Evolutionary conservation across 108 stramenopile genomes (phyloP), one percentile per base, ranked within the genome.

Genomic region (Cylindrotheca fusiformis): DNA sequence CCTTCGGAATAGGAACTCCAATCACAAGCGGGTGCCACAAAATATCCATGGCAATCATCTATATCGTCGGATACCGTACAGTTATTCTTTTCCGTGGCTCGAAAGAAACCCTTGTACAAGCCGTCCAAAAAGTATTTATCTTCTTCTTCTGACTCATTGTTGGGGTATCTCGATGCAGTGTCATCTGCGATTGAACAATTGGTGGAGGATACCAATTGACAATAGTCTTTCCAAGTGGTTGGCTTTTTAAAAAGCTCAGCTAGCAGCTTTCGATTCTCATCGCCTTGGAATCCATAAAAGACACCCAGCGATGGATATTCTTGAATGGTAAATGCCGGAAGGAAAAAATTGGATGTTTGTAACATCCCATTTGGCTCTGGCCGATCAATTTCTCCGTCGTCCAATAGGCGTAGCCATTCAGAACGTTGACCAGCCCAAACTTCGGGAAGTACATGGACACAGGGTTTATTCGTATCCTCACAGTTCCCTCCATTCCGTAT

Each of bases 221-320:
- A 81, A 55, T 73, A 81, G 18, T 77, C 72, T 45, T 33, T 21
- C 73, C 76, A 81, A 1, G 58, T 81, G 24, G 58, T 65, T 1
- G 80, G 80, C 4, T 72, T 61, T 23, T 58, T 27, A 51, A 81
- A 81, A 0, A 46, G 65, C 28, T 67, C 65, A 0, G 80, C 80
- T 23, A 81, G 23, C 25, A 63, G 24, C 25, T 52, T 24, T 32
- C 63, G 28, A 23, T 52, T 29, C 33, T 52, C 51, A 30, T 63
- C 57, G 8, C 67, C 68, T 19, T 50, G 28, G 45, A 75, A 32
- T 0, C 83, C 83, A 58, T 53, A 58, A 33, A 77, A 80, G 14
- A 56, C 44, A 4, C 44, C 20, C 4, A 84, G 46, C 3, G 52
- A 24, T n/a, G 74, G 77, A 63, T 78, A 55, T 17, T 29, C 18